These are phyloP conservation scores for Neoscytalidium dimidiatum DNA, from an alignment of 2,329 filamentous ascomycete genomes.

Conservation along the genomic window DNA sequence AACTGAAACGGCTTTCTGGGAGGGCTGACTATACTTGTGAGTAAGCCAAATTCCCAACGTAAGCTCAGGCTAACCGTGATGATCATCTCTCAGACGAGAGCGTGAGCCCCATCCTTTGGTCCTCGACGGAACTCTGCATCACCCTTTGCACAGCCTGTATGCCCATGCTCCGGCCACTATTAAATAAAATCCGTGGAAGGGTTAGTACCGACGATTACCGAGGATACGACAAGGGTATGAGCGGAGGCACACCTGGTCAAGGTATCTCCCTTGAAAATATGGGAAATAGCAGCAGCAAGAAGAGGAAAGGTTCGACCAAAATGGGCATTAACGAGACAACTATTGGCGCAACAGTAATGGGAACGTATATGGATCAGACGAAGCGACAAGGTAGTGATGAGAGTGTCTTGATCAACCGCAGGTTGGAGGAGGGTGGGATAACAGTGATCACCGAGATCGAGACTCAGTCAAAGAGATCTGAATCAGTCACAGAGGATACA, in stretches of 20 bases:
- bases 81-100: constrained; percentile 26
- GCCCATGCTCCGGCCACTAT: constrained; percentile 45
- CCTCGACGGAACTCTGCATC: constrained; percentile 46
- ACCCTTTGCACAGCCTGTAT: constrained; percentile 56
- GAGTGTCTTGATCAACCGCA: background rate
- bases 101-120: constrained; percentile 34
- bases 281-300: background rate
- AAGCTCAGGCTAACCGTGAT: background rate
- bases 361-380: constrained; percentile 1
- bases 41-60: background rate
- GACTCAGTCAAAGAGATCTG: background rate
- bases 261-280: constrained; percentile 7
- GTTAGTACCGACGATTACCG: background rate
- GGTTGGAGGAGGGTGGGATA: background rate
- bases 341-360: background rate
- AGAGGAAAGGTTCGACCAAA: background rate
- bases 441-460: constrained; percentile 10
- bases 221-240: background rate
- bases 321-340: constrained; percentile 13
- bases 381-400: constrained; percentile 7
- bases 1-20: constrained; percentile 31
- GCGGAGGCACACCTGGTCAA: background rate
- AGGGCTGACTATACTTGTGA: constrained; percentile 32
- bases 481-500: background rate
- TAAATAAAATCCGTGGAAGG: background rate